Percentiles rank a stretch among this genome's conserved stretches.
Evolutionary conservation across 108 stramenopile genomes (phyloP).

Genomic region (Mayamaea pseudoterrestris): DNA sequence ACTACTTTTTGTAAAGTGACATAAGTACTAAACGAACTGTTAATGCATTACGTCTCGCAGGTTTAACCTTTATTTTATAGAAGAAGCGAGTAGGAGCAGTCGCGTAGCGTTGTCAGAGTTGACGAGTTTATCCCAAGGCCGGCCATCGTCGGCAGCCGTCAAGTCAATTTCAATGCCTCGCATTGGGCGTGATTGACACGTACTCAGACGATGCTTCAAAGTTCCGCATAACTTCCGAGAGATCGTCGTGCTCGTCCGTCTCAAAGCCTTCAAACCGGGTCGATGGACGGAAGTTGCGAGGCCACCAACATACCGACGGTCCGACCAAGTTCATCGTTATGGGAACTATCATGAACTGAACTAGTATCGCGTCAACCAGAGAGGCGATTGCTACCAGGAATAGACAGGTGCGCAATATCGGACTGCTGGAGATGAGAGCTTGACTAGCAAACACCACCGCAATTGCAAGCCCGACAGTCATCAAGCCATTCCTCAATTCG

Average conservation of each 20-base stretch:
- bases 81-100: too few relatives aligned
- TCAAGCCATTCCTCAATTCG: slow-evolving; percentile 24
- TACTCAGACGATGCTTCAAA: neutral
- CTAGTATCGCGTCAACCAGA: slow-evolving; percentile 36
- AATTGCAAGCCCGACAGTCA: slow-evolving; percentile 29
- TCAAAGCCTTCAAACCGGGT: neutral
- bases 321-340: slow-evolving; percentile 15
- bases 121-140: too few relatives aligned
- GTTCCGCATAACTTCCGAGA: neutral
- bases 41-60: too few relatives aligned
- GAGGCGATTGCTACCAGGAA: slow-evolving; percentile 26
- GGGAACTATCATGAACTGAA: slow-evolving; percentile 25
- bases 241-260: neutral
- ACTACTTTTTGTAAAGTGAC: slow-evolving; percentile 97
- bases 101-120: too few relatives aligned
- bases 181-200: neutral
- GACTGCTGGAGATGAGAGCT: slow-evolving; percentile 19
- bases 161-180: too few relatives aligned
- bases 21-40: too few relatives aligned
- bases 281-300: neutral
- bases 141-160: too few relatives aligned
- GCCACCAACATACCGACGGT: slow-evolving; percentile 16
- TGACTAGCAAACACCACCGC: slow-evolving; percentile 32
- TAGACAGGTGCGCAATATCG: slow-evolving; percentile 27
- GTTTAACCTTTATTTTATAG: too few relatives aligned